Conservation (phyloP, 805 yeast species). For the Suhomyces tanzawaensis region DNA sequence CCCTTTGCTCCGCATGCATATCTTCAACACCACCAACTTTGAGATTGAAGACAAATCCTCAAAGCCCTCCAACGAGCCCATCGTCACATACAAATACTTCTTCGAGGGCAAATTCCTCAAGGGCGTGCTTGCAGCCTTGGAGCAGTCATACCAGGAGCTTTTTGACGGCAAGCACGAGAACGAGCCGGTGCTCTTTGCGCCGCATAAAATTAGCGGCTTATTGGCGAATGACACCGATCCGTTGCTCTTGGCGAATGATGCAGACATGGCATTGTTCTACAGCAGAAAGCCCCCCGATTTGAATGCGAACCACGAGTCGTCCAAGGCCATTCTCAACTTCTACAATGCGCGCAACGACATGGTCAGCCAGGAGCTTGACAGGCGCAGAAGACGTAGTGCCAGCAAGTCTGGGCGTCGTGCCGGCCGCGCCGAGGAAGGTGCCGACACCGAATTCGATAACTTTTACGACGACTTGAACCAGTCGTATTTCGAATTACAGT, state of each 20-base stretch:
- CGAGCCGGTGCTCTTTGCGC: not conserved
- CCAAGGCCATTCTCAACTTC: not conserved
- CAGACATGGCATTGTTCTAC: not conserved
- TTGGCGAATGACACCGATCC: conserved; percentile 8
- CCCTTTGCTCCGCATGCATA: conserved; percentile 3
- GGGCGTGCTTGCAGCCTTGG: not conserved
- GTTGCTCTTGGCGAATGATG: conserved; percentile 1
- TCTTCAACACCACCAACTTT: not conserved
- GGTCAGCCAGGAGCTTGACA: not conserved
- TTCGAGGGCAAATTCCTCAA: not conserved
- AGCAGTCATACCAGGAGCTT: not conserved
- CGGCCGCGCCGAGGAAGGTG: not conserved
- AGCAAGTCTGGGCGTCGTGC: not conserved
- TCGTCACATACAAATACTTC: not conserved
- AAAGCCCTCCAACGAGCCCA: too few relatives aligned
- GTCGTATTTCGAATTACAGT: not conserved
- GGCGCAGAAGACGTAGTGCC: not conserved
- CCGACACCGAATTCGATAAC: not conserved
- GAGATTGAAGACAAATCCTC: not conserved
- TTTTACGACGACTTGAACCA: conserved; percentile 9
- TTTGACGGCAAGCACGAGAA: not conserved
- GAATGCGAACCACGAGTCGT: not conserved
- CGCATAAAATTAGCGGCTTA: conserved; percentile 2
- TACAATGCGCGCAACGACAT: not conserved
- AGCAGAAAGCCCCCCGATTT: not conserved